These are phyloP conservation scores for Phytophthora crassamura DNA, from an alignment of 352 stramenopile species.

Conservation along the genomic window DNA sequence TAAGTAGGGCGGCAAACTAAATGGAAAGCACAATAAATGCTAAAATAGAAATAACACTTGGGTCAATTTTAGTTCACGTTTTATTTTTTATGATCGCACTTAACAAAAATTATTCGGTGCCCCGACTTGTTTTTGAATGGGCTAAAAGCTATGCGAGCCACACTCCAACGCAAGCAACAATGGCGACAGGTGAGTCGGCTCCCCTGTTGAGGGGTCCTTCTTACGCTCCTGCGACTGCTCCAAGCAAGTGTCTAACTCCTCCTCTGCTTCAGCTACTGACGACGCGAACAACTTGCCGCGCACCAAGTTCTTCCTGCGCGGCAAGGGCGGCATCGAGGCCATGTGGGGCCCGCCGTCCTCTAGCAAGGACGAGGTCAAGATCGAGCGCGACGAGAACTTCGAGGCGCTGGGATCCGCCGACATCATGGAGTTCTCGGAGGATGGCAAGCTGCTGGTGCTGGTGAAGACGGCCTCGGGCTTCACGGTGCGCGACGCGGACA, in stretches of 20 bases:
- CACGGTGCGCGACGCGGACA: constrained; percentile 72
- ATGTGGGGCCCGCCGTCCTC: constrained; percentile 76
- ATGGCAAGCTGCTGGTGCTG: constrained; percentile 73
- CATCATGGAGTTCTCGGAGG: constrained; percentile 78
- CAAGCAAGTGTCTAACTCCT: neutral
- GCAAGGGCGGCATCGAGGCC: constrained; percentile 76
- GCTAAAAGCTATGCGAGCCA: too few relatives aligned
- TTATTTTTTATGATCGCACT: too few relatives aligned
- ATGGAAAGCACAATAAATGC: too few relatives aligned
- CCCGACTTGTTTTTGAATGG: too few relatives aligned
- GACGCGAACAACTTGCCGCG: constrained; percentile 35
- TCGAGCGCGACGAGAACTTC: constrained; percentile 66
- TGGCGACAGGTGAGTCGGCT: constrained; percentile 16
- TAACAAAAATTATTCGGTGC: too few relatives aligned
- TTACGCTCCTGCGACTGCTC: neutral
- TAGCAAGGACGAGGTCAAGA: constrained; percentile 49
- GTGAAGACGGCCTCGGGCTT: constrained; percentile 72
- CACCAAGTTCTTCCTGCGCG: constrained; percentile 89
- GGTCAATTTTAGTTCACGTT: too few relatives aligned
- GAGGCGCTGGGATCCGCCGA: constrained; percentile 48
- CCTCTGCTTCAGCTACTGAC: constrained; percentile 10
- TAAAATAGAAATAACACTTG: too few relatives aligned
- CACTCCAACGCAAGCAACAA: constrained; percentile 10
- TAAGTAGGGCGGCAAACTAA: too few relatives aligned
- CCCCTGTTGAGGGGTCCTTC: neutral